These are phyloP conservation scores for Globisporangium radiosum DNA, from an alignment of 352 stramenopile genomes.

Conservation along the genomic window DNA sequence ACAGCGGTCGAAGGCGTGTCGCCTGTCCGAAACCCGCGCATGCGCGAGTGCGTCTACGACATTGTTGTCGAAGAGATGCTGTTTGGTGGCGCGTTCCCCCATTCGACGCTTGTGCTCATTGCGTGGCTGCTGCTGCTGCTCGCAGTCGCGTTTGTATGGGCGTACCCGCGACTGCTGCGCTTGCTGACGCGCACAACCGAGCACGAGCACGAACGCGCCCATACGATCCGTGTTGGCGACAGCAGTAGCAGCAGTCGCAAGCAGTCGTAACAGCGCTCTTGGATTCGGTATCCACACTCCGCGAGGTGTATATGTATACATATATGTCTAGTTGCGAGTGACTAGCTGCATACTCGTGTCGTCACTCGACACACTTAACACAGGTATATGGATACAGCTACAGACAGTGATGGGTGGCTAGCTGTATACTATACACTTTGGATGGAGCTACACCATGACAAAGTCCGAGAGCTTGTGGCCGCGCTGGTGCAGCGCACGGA, in stretches of 20 bases:
- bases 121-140: conserved; percentile 47
- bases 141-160: conserved; percentile 22
- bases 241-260: background rate
- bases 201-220: conserved; percentile 3
- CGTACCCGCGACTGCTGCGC: conserved; percentile 40
- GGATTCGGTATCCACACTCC: background rate
- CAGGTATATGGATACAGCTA: too few species aligned
- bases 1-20: conserved; percentile 47
- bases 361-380: too few species aligned
- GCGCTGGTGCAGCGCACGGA: conserved; percentile 12
- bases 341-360: too few species aligned
- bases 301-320: background rate
- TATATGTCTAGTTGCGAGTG: too few species aligned
- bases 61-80: conserved; percentile 73
- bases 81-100: conserved; percentile 39
- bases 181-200: conserved; percentile 34
- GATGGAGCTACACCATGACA: conserved; percentile 11
- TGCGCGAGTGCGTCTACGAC: conserved; percentile 55
- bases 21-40: conserved; percentile 22
- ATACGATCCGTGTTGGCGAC: background rate
- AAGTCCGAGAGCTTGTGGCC: conserved; percentile 15
- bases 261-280: background rate
- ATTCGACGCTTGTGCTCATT: conserved; percentile 44
- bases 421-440: background rate
- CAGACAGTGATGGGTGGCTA: too few species aligned